Conservation (phyloP, 257 asterid species). For the Rhazya stricta region DNA sequence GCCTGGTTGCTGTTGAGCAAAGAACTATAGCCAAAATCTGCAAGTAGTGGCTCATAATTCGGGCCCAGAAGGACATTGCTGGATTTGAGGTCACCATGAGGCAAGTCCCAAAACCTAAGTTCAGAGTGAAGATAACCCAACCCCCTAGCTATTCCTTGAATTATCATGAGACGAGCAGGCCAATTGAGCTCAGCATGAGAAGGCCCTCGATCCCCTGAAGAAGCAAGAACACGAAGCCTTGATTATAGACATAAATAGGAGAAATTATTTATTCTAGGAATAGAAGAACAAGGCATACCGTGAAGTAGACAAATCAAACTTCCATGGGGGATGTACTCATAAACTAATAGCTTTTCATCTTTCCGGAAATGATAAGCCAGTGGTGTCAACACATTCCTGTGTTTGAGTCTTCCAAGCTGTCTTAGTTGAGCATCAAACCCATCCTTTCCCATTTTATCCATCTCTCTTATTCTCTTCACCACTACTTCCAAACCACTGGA, state of each 20-base stretch:
- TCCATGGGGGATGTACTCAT: constrained; percentile 52
- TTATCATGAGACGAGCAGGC: constrained; percentile 51
- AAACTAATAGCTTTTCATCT: constrained; percentile 76
- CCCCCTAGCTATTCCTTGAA: constrained; percentile 66
- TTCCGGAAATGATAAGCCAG: constrained; percentile 69
- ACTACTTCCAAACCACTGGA: constrained; percentile 50
- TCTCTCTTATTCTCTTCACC: constrained; percentile 70
- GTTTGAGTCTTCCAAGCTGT: constrained; percentile 54
- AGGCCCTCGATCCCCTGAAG: constrained; percentile 50
- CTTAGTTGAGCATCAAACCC: constrained; percentile 58
- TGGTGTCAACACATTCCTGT: constrained; percentile 55
- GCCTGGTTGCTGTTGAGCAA: constrained; percentile 40
- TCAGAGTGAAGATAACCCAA: constrained; percentile 49
- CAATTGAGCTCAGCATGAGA: constrained; percentile 51
- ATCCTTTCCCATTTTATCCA: constrained; percentile 41
- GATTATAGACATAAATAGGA: not conserved
- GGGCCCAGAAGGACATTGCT: constrained; percentile 58
- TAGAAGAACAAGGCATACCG: constrained; percentile 35
- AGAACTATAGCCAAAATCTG: constrained; percentile 51
- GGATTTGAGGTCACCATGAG: constrained; percentile 82
- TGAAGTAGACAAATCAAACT: constrained; percentile 54
- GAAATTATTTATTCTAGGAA: not conserved
- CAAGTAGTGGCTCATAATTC: constrained; percentile 51
- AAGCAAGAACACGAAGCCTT: not conserved
- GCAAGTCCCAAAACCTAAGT: constrained; percentile 42